Conservation (phyloP, 495 filamentous ascomycete species). For the Neurospora intermedia region DNA sequence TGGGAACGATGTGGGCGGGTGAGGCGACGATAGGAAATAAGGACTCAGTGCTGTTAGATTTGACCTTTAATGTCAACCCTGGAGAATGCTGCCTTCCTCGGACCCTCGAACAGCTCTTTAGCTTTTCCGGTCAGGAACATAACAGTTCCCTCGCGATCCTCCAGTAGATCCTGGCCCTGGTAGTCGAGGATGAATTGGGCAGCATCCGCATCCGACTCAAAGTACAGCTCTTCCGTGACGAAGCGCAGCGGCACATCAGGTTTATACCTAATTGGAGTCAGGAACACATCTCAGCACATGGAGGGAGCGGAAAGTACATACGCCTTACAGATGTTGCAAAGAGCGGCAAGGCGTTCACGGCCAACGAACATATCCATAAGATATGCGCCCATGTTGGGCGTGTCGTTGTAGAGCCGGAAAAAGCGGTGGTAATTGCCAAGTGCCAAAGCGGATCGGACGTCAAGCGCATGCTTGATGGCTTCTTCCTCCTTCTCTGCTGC, state of each 20-base stretch:
- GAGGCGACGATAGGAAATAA: background rate
- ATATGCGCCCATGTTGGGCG: slow-evolving; percentile 95
- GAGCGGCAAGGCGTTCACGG: slow-evolving; percentile 82
- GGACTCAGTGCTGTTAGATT: slow-evolving; percentile 45
- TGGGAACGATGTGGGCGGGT: background rate
- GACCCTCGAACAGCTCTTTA: slow-evolving; percentile 56
- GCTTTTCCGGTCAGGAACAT: slow-evolving; percentile 69
- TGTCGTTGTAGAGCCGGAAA: slow-evolving; percentile 87
- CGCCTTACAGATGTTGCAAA: slow-evolving; percentile 87
- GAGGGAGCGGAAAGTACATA: slow-evolving; percentile 42
- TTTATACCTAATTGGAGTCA: slow-evolving; percentile 63
- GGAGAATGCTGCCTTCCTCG: slow-evolving; percentile 60
- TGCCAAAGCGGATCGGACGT: slow-evolving; percentile 83
- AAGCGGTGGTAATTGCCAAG: slow-evolving; percentile 95
- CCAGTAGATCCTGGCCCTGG: slow-evolving; percentile 61
- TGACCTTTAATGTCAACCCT: slow-evolving; percentile 96
- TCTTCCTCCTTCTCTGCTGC: slow-evolving; percentile 78
- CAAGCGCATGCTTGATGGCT: slow-evolving; percentile 82
- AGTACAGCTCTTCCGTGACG: slow-evolving; percentile 89
- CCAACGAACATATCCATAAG: slow-evolving; percentile 98
- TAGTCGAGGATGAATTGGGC: slow-evolving; percentile 79
- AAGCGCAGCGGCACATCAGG: slow-evolving; percentile 80
- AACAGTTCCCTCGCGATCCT: slow-evolving; percentile 64
- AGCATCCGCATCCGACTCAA: slow-evolving; percentile 84
- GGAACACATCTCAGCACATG: slow-evolving; percentile 2